Conservation (phyloP, 345 rosid genomes). For the Pistacia vera region DNA sequence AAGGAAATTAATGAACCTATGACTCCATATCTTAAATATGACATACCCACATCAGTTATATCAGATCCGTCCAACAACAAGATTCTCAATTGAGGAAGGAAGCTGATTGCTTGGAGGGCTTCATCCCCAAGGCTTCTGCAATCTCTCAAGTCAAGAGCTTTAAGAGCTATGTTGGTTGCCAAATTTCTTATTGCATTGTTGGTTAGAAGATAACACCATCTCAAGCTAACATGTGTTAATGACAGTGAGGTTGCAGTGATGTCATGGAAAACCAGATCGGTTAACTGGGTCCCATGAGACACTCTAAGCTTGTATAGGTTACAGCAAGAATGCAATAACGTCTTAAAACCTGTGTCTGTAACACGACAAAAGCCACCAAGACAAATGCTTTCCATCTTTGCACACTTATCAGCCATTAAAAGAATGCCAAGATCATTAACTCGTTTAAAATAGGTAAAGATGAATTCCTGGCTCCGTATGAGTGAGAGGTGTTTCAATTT, state of each 20-base stretch:
- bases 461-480: constrained; percentile 79
- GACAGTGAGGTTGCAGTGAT: constrained; percentile 78
- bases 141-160: constrained; percentile 72
- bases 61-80: constrained; percentile 70
- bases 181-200: constrained; percentile 67
- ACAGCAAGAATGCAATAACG: constrained; percentile 82
- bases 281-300: constrained; percentile 70
- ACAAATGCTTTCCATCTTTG: constrained; percentile 78
- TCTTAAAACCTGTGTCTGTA: constrained; percentile 84
- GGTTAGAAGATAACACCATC: constrained; percentile 86
- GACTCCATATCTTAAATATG: constrained; percentile 48
- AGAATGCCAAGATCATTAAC: constrained; percentile 94
- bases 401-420: constrained; percentile 84
- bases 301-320: constrained; percentile 74
- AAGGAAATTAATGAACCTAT: constrained; percentile 60
- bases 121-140: constrained; percentile 82
- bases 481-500: constrained; percentile 82
- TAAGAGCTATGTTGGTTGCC: constrained; percentile 52
- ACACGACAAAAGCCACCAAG: constrained; percentile 93
- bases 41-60: constrained; percentile 68
- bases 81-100: constrained; percentile 52
- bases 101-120: constrained; percentile 64
- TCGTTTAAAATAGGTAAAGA: constrained; percentile 65
- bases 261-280: constrained; percentile 91
- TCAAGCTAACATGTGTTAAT: constrained; percentile 75